phyloP scores from a whole-genome alignment of 169 alveolate genomes.

The Eimeria acervulina region DNA sequence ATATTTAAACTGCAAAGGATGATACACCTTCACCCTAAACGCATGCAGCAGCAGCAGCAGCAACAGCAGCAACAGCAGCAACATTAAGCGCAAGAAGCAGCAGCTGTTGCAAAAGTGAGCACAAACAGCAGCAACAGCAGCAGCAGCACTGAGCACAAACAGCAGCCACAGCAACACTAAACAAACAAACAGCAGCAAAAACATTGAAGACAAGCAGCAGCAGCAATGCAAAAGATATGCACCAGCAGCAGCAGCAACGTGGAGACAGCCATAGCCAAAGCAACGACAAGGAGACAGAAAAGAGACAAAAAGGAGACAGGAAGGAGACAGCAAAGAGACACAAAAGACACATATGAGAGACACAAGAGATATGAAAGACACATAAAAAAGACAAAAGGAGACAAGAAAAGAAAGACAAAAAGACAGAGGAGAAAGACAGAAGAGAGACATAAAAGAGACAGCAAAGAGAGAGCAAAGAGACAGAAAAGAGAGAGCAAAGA shows the following conservation, averaged over 20 bases:
- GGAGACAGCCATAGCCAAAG: too few relatives aligned
- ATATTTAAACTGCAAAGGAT: constrained; percentile 72
- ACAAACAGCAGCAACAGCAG: constrained; percentile 13
- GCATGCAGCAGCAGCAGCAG: constrained; percentile 23
- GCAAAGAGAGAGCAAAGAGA: background rate
- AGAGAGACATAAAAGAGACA: background rate
- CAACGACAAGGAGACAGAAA: too few relatives aligned
- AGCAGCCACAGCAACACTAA: too few relatives aligned
- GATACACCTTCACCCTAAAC: constrained; percentile 71
- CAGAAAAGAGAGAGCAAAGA: background rate
- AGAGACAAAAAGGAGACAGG: background rate
- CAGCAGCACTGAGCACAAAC: background rate
- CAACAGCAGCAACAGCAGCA: constrained; percentile 23
- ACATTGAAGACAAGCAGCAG: background rate
- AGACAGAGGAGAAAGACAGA: too few relatives aligned
- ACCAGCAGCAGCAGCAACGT: too few relatives aligned
- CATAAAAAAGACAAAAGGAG: too few relatives aligned
- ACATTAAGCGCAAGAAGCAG: background rate
- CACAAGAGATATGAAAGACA: too few relatives aligned
- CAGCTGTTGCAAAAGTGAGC: background rate
- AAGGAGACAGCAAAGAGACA: background rate
- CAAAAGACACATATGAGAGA: too few relatives aligned
- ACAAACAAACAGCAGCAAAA: background rate
- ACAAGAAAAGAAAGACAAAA: too few relatives aligned
- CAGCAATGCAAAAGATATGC: background rate